Percentiles rank a stretch among this genome's conserved stretches.
Evolutionary conservation across 192 early-diverging fungal genomes (phyloP).

Genomic region (Backusella sp.): DNA sequence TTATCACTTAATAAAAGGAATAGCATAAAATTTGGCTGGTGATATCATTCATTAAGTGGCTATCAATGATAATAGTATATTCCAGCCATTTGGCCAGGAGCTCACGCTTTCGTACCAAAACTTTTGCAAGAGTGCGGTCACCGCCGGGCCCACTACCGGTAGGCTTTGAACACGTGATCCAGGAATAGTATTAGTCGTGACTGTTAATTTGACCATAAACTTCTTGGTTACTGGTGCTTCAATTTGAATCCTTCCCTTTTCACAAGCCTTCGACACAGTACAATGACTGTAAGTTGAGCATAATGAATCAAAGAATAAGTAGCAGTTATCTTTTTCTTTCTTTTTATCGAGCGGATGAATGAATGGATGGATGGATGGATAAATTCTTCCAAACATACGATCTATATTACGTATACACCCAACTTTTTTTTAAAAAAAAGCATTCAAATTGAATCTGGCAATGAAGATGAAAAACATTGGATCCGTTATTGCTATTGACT

Average conservation of each 20-base stretch:
- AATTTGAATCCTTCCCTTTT: constrained; percentile 17
- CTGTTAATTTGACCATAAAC: background rate
- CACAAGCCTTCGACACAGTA: constrained; percentile 21
- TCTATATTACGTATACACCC: background rate
- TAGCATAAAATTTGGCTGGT: too few species aligned
- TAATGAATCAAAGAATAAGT: background rate
- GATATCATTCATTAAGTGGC: too few species aligned
- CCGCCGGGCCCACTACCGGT: too few species aligned
- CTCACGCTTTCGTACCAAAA: too few species aligned
- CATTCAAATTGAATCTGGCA: background rate
- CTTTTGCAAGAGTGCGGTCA: background rate
- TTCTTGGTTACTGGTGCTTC: constrained; percentile 1
- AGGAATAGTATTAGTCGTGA: background rate
- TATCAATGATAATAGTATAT: too few species aligned
- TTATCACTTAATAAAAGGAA: too few species aligned
- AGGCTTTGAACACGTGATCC: background rate
- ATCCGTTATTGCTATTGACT: background rate
- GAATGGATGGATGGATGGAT: constrained; percentile 16
- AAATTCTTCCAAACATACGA: background rate
- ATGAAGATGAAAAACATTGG: background rate
- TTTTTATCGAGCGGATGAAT: constrained; percentile 14
- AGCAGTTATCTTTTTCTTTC: constrained; percentile 1
- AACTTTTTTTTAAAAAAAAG: background rate
- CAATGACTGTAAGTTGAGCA: constrained; percentile 14
- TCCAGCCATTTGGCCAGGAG: too few species aligned